These are phyloP conservation scores for Pulveroboletus sp. DNA, from an alignment of 768 basidiomycete genomes.

Conservation along the genomic window DNA sequence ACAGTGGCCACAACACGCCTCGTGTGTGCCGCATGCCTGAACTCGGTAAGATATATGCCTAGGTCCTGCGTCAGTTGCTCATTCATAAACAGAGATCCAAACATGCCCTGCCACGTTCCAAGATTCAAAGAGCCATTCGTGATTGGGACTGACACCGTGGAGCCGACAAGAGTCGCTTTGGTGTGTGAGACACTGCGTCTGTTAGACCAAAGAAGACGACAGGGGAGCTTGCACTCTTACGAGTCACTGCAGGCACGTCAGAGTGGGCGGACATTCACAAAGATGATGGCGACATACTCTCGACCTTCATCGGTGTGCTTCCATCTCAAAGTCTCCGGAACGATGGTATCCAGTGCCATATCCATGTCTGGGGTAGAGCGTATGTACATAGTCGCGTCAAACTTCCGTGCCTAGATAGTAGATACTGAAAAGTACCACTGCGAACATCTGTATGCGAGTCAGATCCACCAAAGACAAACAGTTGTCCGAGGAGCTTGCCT, in stretches of 20 bases:
- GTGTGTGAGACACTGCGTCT: conserved; percentile 76
- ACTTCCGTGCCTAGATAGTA: neutral
- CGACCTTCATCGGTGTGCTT: conserved; percentile 87
- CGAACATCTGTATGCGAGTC: conserved; percentile 36
- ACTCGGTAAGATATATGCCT: conserved; percentile 88
- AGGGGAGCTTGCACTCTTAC: conserved; percentile 38
- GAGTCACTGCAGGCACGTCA: conserved; percentile 53
- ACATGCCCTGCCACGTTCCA: conserved; percentile 88
- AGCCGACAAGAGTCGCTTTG: conserved; percentile 81
- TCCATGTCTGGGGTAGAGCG: conserved; percentile 70
- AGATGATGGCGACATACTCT: conserved; percentile 48
- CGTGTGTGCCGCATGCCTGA: conserved; percentile 62
- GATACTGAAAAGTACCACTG: conserved; percentile 30
- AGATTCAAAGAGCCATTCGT: conserved; percentile 71
- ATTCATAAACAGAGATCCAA: neutral
- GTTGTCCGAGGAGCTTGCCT: conserved; percentile 40
- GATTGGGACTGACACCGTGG: conserved; percentile 80
- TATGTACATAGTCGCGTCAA: conserved; percentile 28
- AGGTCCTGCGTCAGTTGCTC: conserved; percentile 1
- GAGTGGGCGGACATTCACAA: neutral
- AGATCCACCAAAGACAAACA: neutral
- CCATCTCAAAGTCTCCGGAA: conserved; percentile 82
- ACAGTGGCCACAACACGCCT: conserved; percentile 78
- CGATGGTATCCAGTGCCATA: conserved; percentile 86
- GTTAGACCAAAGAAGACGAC: neutral